Conservation (phyloP, 108 stramenopile genomes). For the Nitzschia sp. region DNA sequence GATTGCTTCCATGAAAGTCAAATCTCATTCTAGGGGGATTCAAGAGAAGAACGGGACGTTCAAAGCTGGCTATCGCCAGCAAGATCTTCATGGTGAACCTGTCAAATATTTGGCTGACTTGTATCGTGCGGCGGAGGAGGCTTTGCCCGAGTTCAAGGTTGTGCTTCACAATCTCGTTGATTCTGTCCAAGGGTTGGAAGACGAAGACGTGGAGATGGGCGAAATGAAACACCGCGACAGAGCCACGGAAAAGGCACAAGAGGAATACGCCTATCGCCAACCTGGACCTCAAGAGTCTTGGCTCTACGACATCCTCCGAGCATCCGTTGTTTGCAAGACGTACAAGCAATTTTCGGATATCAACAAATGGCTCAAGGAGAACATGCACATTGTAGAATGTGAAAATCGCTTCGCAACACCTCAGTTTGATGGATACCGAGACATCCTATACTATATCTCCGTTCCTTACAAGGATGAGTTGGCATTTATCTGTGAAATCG, state of each 20-base stretch:
- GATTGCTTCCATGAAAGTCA: slow-evolving; percentile 33
- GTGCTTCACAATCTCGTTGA: slow-evolving; percentile 13
- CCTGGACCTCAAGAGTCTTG: slow-evolving; percentile 39
- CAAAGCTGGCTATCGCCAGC: slow-evolving; percentile 35
- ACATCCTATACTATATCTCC: slow-evolving; percentile 39
- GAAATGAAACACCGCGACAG: slow-evolving; percentile 21
- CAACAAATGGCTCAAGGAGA: slow-evolving; percentile 38
- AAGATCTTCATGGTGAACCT: slow-evolving; percentile 29
- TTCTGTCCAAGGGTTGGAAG: slow-evolving; percentile 9
- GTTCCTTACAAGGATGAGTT: slow-evolving; percentile 36
- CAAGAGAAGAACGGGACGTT: slow-evolving; percentile 33
- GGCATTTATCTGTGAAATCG: slow-evolving; percentile 36
- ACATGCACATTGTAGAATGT: slow-evolving; percentile 40
- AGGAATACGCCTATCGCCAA: slow-evolving; percentile 30
- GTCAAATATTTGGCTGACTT: slow-evolving; percentile 29
- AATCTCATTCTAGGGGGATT: slow-evolving; percentile 32
- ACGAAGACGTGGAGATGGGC: slow-evolving; percentile 14
- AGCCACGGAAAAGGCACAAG: slow-evolving; percentile 34
- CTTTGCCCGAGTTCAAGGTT: slow-evolving; percentile 24
- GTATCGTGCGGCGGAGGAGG: slow-evolving; percentile 30
- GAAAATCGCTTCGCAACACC: slow-evolving; percentile 31
- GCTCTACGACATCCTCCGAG: slow-evolving; percentile 38
- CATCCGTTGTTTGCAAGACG: slow-evolving; percentile 25
- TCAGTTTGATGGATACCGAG: slow-evolving; percentile 39
- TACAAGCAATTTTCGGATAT: slow-evolving; percentile 37